Base-by-base conservation (phyloP, 371 early-diverging fungal species). In the Lichtheimia hyalospora region DNA sequence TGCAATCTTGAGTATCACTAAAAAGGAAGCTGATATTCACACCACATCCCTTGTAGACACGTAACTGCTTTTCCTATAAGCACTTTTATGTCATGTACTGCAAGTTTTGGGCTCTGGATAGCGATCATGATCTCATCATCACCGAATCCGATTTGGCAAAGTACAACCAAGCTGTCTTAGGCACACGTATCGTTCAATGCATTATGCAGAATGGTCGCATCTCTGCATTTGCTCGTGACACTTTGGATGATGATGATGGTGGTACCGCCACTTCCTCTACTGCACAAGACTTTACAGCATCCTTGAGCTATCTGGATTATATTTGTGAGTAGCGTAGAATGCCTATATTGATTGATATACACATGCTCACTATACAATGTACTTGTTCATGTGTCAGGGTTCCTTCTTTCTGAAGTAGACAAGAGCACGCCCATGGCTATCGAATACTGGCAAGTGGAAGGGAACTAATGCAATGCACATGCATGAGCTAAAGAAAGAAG, bases 41-140 rank as follows among this genome's bases (percentile, higher is more conserved):
- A 25, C 25, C 5, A 34, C 34, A 5, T 2, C 8, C 34, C 10
- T 54, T 14, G 14, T 58, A 56, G 34, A 82, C 85, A 0, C 79
- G 84, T 46, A 75, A 88, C 73, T 75, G 80, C 78, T 95, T 97
- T 66, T 95, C 96, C 6, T 97, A 97, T 77, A 94, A 95, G 68
- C 95, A 97, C 67, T 97, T 96, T 64, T 97, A 95, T 73, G 97
- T 97, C 14, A 82, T 97, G 3, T 97, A 94, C 66, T 96, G 96
- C 82, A 95, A 93, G 72, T 95, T 97, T 69, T 96, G 92, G 89
- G 92, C 94, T 48, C 75, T 96, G 48, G 95, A 93, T 69, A 69
- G 75, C 24, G 89, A 94, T 57, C 89, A 89, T 44, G 91, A 93
- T 60, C 66, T 88, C 50, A 69, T 87, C 42, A 71, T 93, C 42